These are phyloP conservation scores for Hemileia vastatrix DNA, from an alignment of 1,284 basidiomycete species.

Conservation along the genomic window DNA sequence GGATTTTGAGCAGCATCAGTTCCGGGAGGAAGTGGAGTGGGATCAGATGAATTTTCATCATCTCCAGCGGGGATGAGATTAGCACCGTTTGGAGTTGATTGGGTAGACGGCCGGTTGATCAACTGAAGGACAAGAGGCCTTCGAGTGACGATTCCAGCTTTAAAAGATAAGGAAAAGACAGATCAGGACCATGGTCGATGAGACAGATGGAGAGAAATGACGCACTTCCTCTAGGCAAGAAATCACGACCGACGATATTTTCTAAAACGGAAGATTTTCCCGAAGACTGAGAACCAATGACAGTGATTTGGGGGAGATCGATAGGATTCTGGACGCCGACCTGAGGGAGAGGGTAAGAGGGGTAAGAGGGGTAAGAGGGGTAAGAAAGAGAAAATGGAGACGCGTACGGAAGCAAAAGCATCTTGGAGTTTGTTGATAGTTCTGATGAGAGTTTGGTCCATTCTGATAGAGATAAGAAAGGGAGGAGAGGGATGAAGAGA, in stretches of 20 bases:
- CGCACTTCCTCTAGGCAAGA: slow-evolving; percentile 79
- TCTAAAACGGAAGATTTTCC: slow-evolving; percentile 46
- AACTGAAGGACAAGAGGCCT: slow-evolving; percentile 90
- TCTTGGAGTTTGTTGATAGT: slow-evolving; percentile 48
- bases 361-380: background rate
- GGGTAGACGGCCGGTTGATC: slow-evolving; percentile 59
- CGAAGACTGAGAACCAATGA: slow-evolving; percentile 51
- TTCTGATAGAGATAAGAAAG: too few species aligned
- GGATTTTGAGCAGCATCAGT: slow-evolving; percentile 56
- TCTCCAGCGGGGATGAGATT: slow-evolving; percentile 11
- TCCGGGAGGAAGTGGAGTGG: slow-evolving; percentile 37
- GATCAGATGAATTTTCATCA: background rate
- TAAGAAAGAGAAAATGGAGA: slow-evolving; percentile 44
- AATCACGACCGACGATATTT: slow-evolving; percentile 96
- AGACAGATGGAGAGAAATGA: background rate
- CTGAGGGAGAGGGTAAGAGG: slow-evolving; percentile 11
- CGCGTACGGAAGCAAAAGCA: slow-evolving; percentile 50
- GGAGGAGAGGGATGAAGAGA: too few species aligned
- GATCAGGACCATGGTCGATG: background rate
- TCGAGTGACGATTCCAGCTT: slow-evolving; percentile 81
- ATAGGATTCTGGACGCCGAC: slow-evolving; percentile 42
- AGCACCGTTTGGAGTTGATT: slow-evolving; percentile 25
- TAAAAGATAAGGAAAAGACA: background rate
- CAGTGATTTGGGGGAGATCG: slow-evolving; percentile 53
- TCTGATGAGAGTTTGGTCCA: slow-evolving; percentile 17